Evolutionary conservation across 495 filamentous ascomycete species (phyloP).

Genomic region (Aspergillus coremiiformis): DNA sequence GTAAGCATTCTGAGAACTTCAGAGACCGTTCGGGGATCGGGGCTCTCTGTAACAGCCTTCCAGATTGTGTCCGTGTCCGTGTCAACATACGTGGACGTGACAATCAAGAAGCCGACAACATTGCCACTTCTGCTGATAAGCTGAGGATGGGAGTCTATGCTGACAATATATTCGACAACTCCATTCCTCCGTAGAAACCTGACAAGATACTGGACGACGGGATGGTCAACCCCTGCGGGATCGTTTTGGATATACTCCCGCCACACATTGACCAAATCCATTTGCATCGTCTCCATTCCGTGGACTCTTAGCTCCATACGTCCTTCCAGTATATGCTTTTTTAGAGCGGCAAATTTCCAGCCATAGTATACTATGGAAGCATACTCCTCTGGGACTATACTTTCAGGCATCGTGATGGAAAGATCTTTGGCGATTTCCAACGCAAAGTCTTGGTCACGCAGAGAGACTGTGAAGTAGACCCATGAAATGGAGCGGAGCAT

Average conservation of each 20-base stretch:
- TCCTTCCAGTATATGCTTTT: constrained; percentile 68
- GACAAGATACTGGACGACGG: constrained; percentile 57
- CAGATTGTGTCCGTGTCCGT: constrained; percentile 74
- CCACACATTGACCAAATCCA: constrained; percentile 60
- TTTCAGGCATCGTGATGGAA: constrained; percentile 32
- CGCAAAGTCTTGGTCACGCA: constrained; percentile 17
- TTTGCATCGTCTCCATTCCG: constrained; percentile 63
- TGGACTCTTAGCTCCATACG: constrained; percentile 82
- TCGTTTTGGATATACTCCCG: constrained; percentile 41
- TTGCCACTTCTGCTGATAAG: constrained; percentile 75
- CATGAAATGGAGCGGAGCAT: constrained; percentile 23
- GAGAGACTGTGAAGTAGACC: constrained; percentile 21
- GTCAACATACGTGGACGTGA: constrained; percentile 66
- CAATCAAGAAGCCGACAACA: constrained; percentile 81
- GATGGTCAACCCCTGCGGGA: constrained; percentile 31
- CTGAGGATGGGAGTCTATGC: constrained; percentile 85
- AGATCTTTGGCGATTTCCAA: constrained; percentile 30
- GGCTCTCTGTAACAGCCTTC: constrained; percentile 73
- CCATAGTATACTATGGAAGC: constrained; percentile 45
- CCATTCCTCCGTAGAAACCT: constrained; percentile 55
- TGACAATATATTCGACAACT: constrained; percentile 78
- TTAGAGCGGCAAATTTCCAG: constrained; percentile 65
- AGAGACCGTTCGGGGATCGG: constrained; percentile 74
- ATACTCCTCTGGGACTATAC: constrained; percentile 20
- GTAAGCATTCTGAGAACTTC: constrained; percentile 72